Conservation (phyloP, 2,329 filamentous ascomycete species). For the Lecanicillium sp. region DNA sequence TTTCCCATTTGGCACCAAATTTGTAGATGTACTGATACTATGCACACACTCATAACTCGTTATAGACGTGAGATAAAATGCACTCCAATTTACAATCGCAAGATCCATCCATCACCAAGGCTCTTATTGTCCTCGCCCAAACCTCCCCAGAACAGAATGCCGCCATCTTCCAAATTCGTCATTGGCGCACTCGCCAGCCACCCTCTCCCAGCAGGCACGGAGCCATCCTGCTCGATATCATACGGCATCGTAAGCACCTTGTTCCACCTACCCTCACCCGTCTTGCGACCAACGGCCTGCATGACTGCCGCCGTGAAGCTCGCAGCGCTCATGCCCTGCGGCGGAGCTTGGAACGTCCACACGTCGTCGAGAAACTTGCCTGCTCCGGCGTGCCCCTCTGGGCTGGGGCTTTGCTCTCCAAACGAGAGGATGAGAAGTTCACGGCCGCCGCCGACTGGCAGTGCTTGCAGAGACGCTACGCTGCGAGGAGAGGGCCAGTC, state of each 20-base stretch:
- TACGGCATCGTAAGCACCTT: constrained; percentile 36
- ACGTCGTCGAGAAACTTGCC: constrained; percentile 51
- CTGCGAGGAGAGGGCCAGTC: constrained; percentile 45
- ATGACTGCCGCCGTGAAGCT: constrained; percentile 48
- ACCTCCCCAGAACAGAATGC: constrained; percentile 54
- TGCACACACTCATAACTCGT: not conserved
- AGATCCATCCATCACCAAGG: constrained; percentile 56
- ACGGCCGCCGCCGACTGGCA: constrained; percentile 50
- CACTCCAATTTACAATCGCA: constrained; percentile 31
- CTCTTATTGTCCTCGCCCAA: constrained; percentile 40
- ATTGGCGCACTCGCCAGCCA: constrained; percentile 50
- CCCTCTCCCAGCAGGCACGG: constrained; percentile 44
- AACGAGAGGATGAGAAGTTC: constrained; percentile 56
- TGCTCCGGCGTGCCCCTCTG: constrained; percentile 39
- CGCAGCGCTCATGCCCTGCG: constrained; percentile 44
- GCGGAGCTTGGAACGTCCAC: constrained; percentile 56
- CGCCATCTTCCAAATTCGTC: constrained; percentile 50
- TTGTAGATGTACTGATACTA: not conserved
- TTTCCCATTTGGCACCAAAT: not conserved
- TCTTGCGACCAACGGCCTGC: constrained; percentile 42
- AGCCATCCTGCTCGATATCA: constrained; percentile 42
- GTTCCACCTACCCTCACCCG: constrained; percentile 52
- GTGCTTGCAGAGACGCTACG: constrained; percentile 44
- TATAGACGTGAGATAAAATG: not conserved
- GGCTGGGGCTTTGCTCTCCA: constrained; percentile 45